phyloP scores from a whole-genome alignment of 306 rosid genomes.

The Clitoria ternatea region DNA sequence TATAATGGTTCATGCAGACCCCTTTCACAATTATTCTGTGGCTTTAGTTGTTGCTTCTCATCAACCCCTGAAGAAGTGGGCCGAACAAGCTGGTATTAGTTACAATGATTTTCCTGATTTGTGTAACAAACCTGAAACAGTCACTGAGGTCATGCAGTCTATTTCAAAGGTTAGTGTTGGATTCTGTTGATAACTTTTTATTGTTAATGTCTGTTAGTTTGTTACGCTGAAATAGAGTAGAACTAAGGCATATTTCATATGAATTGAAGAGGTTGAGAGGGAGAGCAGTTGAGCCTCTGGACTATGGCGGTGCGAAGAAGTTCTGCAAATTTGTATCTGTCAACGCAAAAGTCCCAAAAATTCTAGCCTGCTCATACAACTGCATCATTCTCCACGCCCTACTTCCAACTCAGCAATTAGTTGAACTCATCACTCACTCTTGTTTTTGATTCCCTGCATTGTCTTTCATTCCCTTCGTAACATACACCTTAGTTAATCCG shows the following conservation, averaged over 20 bases:
- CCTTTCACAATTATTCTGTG: conserved; percentile 63
- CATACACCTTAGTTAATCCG: too few relatives aligned
- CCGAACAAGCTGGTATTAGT: conserved; percentile 54
- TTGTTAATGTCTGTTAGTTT: background rate
- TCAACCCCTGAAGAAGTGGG: conserved; percentile 67
- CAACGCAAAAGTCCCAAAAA: too few relatives aligned
- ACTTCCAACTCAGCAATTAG: too few relatives aligned
- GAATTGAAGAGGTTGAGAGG: background rate
- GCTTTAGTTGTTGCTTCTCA: conserved; percentile 63
- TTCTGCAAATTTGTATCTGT: background rate
- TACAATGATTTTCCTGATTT: conserved; percentile 57
- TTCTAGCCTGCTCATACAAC: too few relatives aligned
- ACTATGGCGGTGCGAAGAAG: background rate
- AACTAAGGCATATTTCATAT: background rate
- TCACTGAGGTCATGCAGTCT: conserved; percentile 69
- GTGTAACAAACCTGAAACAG: conserved; percentile 60
- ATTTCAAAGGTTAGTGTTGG: conserved; percentile 57
- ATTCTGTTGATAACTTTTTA: background rate
- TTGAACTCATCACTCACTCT: too few relatives aligned
- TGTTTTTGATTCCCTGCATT: too few relatives aligned
- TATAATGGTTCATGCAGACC: conserved; percentile 76
- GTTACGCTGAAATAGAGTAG: background rate
- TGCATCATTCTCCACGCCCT: too few relatives aligned
- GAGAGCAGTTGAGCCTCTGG: background rate
- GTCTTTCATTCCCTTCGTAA: too few relatives aligned